Base-by-base conservation (phyloP, 306 rosid genomes). In the Parietaria judaica region DNA sequence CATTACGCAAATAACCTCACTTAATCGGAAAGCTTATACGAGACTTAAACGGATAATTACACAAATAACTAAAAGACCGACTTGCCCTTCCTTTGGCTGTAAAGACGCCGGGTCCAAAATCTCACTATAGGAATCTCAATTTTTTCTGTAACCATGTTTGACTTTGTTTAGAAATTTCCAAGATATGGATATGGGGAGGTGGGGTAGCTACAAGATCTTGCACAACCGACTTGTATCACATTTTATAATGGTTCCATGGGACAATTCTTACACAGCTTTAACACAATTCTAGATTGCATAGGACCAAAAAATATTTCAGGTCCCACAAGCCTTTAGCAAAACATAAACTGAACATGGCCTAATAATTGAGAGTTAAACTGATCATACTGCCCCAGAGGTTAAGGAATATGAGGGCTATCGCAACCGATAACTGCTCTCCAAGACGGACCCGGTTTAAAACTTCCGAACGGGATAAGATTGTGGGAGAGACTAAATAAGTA, bases 121-220 rank as follows among this genome's bases (percentile, higher is more conserved):
- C 13, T 46, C 13, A 46, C 8, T 46, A 46, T 46, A 8, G 11
- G 13, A 35, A 4, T 14, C 3, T 35, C 10, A 62, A 23, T 31
- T 35, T 17, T 5, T 2, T 11, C n/a, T 4, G 0, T 11, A 8
- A 58, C 14, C 11, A 17, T 3, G 54, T 58, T 37, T 51, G 31
- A 63, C 35, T 54, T 16, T 31, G 61, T 66, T 70, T 62, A 64
- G 44, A 52, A 51, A 63, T 51, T 56, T 65, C 51, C 11, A 53
- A 46, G 62, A 50, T 54, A 46, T 37, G 38, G 47, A 34, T 36
- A 0, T 16, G 35, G 51, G 54, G 59, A 58, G 45, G 74, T 82
- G 71, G 77, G 70, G 73, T 80, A 73, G 61, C 59, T 39, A 67
- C 50, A 64, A 55, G 50, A 54, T 38, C 66, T 36, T 11, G 61